Evolutionary conservation across 2,329 filamentous ascomycete species (phyloP), one percentile per base, ranked within the genome.

Genomic region (Aureobasidium melanogenum): DNA sequence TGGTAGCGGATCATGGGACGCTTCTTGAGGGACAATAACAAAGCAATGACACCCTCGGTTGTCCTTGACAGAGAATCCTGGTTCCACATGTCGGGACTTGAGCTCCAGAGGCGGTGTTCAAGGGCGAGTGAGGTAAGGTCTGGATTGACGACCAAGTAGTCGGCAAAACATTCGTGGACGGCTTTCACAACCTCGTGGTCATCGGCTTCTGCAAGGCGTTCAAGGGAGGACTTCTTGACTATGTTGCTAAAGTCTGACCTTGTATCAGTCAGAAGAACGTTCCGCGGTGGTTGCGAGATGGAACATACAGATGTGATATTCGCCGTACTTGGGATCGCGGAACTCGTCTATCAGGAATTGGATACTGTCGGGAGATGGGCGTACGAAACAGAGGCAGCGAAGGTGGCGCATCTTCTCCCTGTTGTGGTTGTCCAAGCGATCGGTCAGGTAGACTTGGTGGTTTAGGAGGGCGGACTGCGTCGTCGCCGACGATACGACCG

Each of bases 351-450:
- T 93, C 58, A 99, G 83, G 64, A 89, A 84, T 71, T 99, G 92
- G 70, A 97, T 91, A 5, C 93, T 95, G 67, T 95, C 91, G 14
- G 93, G 83, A 0, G 93, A 96, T 8, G 94, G 94, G 43, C 95
- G 87, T 51, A 99, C 84, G 67, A 99, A 93, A 72, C 91, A 97
- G 30, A 97, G 78, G 73, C 94, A 99, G 57, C 91, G 86, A 57
- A 99, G 81, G 78, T 99, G 94, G 64, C 94, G 88, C 94, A 99
- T 97, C 81, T 96, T 97, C 77, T 99, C 95, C 51, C 94, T 85
- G 65, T 86, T 86, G 63, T 84, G 79, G 68, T 97, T 97, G 72
- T 97, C 94, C 62, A 99, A 79, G 63, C 94, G 91, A 75, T 99
- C 94, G 70, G 95, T 97, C 64, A 99, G 89, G 76, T 97, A 99